These are phyloP conservation scores for Fusarium sp. DNA, from an alignment of 2,329 filamentous ascomycete species.

Conservation along the genomic window DNA sequence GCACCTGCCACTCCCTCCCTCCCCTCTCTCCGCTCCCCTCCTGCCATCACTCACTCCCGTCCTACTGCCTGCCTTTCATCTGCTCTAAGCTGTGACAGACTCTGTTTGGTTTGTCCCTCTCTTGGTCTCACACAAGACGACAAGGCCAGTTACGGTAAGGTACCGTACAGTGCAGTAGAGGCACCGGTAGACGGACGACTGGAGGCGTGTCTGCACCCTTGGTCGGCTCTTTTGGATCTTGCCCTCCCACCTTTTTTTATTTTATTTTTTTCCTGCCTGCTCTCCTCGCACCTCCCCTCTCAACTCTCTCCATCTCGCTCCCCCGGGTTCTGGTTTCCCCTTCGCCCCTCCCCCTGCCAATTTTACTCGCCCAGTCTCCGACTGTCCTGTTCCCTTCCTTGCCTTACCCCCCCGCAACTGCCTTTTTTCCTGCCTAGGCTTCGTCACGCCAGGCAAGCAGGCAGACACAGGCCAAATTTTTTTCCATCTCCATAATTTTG, in stretches of 20 bases:
- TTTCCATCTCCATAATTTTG: conserved; percentile 50
- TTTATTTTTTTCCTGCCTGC: conserved; percentile 11
- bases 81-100: conserved; percentile 4
- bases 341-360: conserved; percentile 41
- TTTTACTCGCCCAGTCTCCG: conserved; percentile 17
- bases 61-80: conserved; percentile 16
- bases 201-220: conserved; percentile 39
- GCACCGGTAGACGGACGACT: too few relatives aligned
- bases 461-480: conserved; percentile 39
- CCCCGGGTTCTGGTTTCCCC: conserved; percentile 50
- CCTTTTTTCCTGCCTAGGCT: conserved; percentile 16
- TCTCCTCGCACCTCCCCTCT: conserved; percentile 36
- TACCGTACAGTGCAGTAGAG: conserved; percentile 10
- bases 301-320: conserved; percentile 22
- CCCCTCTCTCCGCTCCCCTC: conserved; percentile 25
- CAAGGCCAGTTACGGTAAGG: not conserved
- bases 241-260: conserved; percentile 38
- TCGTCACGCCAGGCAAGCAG: conserved; percentile 42
- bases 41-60: conserved; percentile 18
- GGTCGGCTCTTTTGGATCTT: conserved; percentile 33
- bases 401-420: conserved; percentile 45
- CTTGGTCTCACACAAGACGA: conserved; percentile 26
- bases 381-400: conserved; percentile 42
- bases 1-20: conserved; percentile 40
- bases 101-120: conserved; percentile 14